Evolutionary conservation across 768 basidiomycete species (phyloP).

Genomic region (Dictyophora rubrovolvata): DNA sequence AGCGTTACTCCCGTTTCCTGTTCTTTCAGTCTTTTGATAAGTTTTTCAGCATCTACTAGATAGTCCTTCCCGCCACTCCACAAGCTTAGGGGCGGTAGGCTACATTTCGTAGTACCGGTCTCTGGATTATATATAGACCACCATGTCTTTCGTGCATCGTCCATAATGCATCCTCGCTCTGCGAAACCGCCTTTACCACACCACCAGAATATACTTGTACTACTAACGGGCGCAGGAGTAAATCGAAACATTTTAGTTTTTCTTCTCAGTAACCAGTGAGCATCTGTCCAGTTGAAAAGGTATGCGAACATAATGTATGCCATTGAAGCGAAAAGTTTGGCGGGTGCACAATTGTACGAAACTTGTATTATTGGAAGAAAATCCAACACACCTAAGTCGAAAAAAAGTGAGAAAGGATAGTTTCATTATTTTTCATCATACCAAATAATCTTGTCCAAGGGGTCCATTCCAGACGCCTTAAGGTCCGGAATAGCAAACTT

Average conservation of each 20-base stretch:
- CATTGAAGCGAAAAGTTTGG: constrained; percentile 29
- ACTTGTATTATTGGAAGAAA: constrained; percentile 41
- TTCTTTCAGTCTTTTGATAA: constrained; percentile 31
- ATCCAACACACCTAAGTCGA: constrained; percentile 27
- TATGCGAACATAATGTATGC: constrained; percentile 40
- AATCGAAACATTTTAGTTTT: constrained; percentile 43
- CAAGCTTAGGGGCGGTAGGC: constrained; percentile 34
- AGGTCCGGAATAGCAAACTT: constrained; percentile 34
- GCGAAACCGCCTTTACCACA: constrained; percentile 36
- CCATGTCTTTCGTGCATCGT: constrained; percentile 22
- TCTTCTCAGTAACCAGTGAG: constrained; percentile 32
- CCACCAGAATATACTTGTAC: constrained; percentile 32
- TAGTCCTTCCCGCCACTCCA: constrained; percentile 34
- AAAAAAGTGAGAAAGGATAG: neutral
- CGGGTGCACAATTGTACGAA: constrained; percentile 33
- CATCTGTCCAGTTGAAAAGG: constrained; percentile 38
- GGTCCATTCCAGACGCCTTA: constrained; percentile 34
- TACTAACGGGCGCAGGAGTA: constrained; percentile 36
- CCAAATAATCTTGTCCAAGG: constrained; percentile 36
- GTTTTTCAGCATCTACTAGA: constrained; percentile 31
- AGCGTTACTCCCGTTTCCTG: constrained; percentile 32
- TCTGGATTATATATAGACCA: constrained; percentile 23
- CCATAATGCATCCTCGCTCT: constrained; percentile 27
- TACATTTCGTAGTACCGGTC: neutral
- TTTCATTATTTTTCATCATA: neutral